Evolutionary conservation across 352 stramenopile species (phyloP).

Genomic region (Globisporangium canariense): DNA sequence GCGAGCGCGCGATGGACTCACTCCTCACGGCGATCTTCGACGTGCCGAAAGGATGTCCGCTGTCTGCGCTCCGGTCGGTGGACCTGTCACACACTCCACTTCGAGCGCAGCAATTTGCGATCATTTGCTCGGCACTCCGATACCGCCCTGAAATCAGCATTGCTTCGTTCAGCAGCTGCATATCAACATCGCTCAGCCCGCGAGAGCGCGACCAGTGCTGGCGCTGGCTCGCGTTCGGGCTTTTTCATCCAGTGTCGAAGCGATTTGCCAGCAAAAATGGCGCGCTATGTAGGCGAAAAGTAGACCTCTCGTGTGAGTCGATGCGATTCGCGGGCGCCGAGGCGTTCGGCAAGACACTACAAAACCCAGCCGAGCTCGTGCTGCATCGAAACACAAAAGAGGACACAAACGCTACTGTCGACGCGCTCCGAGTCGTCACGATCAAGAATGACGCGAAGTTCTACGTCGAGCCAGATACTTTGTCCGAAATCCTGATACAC

Average conservation of each 20-base stretch:
- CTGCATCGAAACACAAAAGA: not conserved
- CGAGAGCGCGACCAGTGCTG: not conserved
- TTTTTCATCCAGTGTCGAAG: not conserved
- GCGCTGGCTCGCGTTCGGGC: conserved; percentile 7
- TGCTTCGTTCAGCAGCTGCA: not conserved
- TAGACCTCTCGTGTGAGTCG: not conserved
- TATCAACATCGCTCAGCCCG: not conserved
- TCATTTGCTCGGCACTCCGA: not conserved
- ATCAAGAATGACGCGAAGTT: not conserved
- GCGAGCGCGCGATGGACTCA: too few species aligned
- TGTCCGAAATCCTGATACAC: not conserved
- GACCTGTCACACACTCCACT: not conserved
- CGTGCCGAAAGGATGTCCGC: not conserved
- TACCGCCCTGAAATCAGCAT: not conserved
- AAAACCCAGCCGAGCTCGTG: not conserved
- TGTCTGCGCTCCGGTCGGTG: not conserved
- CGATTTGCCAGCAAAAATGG: not conserved
- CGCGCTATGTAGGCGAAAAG: too few species aligned
- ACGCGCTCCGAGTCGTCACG: not conserved
- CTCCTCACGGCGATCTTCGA: too few species aligned
- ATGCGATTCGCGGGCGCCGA: not conserved
- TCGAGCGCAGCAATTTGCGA: not conserved
- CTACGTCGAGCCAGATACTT: not conserved
- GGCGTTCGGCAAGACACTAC: not conserved
- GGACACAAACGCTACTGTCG: too few species aligned